Evolutionary conservation across 2,329 filamentous ascomycete species (phyloP), one percentile per base, ranked within the genome.

Genomic region (Colletotrichum lindemuthianum): DNA sequence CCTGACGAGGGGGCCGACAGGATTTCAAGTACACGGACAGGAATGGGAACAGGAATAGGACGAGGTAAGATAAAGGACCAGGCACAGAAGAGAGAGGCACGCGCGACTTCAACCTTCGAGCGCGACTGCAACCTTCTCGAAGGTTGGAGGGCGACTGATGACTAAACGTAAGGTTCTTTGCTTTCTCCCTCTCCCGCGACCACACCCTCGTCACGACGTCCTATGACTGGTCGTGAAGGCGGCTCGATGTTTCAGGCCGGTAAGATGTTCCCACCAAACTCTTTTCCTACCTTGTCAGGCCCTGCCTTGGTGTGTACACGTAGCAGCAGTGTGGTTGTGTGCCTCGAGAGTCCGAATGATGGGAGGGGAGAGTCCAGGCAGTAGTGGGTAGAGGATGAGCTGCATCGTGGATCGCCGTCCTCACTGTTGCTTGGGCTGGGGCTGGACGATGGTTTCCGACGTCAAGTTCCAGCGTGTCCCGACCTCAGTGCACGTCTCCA

Each of bases 231-330:
- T 49, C 41, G 36, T 47, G 41, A 51, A 32, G 36, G 45, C 61
- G 45, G 36, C 61, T 61, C 45, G 47, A 63, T 57, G 63, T 65
- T 65, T 65, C 63, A 65, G 63, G 63, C 51, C 47, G 51, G 63
- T 65, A 65, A 65, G 63, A 65, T 63, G 51, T 65, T 65, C 58
- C 58, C 58, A 65, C 63, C 63, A 63, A 61, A 47, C 44, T 47
- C 63, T 57, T 37, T 15, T 13, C 37, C 37, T 58, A 15, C 55
- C 44, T 32, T 40, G 44, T 12, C 34, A 16, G 34, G 37, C 61
- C 44, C 24, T 59, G 36, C 37, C 41, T 44, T n/a, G 45, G 41
- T 3, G 41, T 12, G 12, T 44, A 2, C n/a, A 8, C 15, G 41
- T 12, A 8, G 37, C 37, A 9, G 24, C 5, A 24, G 24, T 24